Base-by-base conservation (phyloP, 805 yeast species). In the Saturnispora quitensis region DNA sequence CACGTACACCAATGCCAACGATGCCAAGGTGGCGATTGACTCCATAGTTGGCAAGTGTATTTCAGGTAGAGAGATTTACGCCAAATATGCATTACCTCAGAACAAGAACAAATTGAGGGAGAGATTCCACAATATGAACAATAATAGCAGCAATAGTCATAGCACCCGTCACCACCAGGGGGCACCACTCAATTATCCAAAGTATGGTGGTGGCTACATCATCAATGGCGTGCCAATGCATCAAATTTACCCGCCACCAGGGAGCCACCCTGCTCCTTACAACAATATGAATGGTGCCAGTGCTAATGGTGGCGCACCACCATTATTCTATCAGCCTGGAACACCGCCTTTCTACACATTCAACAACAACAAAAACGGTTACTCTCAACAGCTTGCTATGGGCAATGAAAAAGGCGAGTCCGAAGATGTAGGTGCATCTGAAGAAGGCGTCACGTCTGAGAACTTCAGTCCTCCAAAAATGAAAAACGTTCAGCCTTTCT, bases 1-100 rank as follows among this genome's bases (percentile, higher is more conserved):
- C 56, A 77, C 76, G 56, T 80, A 83, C 57, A 73, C 78, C 47
- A 69, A 74, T 53, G 79, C 81, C 57, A 85, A 77, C 47, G 73
- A 74, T 44, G 95, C 88, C 61, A 68, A 76, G 61, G 70, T 73
- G 63, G 96, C 95, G n/a, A 78, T 65, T 28, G 58, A 53, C n/a
- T 56, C 60, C 20, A 60, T 64, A 35, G 58, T 60, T 18, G 68
- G 66, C 34, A 61, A 64, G 52, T 57, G 53, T 13, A 61, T 68
- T 28, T 61, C 62, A 6, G 70, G 64, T n/a, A 60, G 70, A 53
- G 67, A 70, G 50, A 71, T 82, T 48, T 74, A 72, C 54, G 74
- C 80, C 48, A 78, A 74, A 61, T 71, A 71, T 62, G 84, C 85
- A 4, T 72, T 73, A 50, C 78, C 66, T 18, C 81, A 36, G 68